phyloP scores from a whole-genome alignment of 1,284 basidiomycete genomes.

The Spongiforma sp. region DNA sequence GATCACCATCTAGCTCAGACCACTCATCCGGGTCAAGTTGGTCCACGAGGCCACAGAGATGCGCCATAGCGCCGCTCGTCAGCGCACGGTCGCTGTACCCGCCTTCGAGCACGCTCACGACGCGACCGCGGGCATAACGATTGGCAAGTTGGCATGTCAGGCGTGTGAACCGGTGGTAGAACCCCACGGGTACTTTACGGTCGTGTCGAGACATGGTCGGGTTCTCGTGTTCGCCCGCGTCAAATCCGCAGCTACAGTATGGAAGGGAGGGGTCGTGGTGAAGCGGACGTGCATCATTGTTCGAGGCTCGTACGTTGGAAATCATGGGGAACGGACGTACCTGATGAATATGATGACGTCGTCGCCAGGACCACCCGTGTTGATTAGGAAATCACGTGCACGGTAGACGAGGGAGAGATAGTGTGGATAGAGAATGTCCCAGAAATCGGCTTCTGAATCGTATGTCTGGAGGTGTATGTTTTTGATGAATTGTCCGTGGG shows the following conservation, averaged over 20 bases:
- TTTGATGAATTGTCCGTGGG: constrained; percentile 91
- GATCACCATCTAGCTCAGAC: not conserved
- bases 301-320: not conserved
- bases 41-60: constrained; percentile 71
- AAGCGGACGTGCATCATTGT: too few relatives aligned
- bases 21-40: not conserved
- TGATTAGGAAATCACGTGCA: constrained; percentile 75
- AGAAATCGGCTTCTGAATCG: constrained; percentile 77
- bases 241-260: constrained; percentile 78
- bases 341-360: constrained; percentile 88
- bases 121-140: constrained; percentile 66
- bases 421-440: constrained; percentile 70
- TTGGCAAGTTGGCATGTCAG: constrained; percentile 78
- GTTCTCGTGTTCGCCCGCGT: constrained; percentile 93
- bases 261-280: too few relatives aligned
- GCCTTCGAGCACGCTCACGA: constrained; percentile 92
- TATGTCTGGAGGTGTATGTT: constrained; percentile 91
- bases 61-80: constrained; percentile 81
- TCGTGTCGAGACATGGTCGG: constrained; percentile 92
- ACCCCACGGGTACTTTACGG: constrained; percentile 87
- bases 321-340: constrained; percentile 48
- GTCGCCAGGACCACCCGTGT: constrained; percentile 68
- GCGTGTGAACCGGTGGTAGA: constrained; percentile 85
- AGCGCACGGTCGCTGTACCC: constrained; percentile 94
- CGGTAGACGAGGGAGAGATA: constrained; percentile 70